Evolutionary conservation across 2,329 filamentous ascomycete genomes (phyloP), one percentile per base, ranked within the genome.

Genomic region (Cercospora zeina): DNA sequence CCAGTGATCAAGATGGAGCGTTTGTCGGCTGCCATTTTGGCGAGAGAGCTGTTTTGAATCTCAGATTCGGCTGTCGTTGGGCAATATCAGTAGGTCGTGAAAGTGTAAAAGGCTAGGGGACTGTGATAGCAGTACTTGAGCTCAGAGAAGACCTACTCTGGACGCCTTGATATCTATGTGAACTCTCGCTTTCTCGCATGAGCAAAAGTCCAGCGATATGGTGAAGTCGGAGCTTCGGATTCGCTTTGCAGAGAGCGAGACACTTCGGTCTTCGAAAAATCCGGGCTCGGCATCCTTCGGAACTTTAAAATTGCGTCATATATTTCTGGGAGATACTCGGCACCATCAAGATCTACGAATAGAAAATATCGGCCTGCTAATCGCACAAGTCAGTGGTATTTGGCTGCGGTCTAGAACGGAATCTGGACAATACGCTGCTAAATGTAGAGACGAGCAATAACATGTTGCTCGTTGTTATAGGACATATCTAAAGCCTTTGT

Each of bases 401-500:
- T 1, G 19, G 19, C 39, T 13, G 19, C 19, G 7, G 21, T 24
- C 42, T 47, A 19, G 19, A 42, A 42, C 37, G n/a, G n/a, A 42
- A 19, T 3, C 16, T 19, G 7, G 37, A 19, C 4, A 42, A 19
- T 8, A 10, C 7, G 16, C 1, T 19, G 16, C 16, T 21, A 1
- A 42, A 42, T 16, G 19, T 10, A 9, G 7, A 42, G 37, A n/a
- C n/a, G 9, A 9, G 14, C 8, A 53, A 19, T 4, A 39, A 10
- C 31, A 19, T 36, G 11, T n/a, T 16, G 34, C 36, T 34, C 36
- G 33, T 27, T 4, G 31, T 36, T 47, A 63, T 10, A 58, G 24
- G 42, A 79, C 79, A 67, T 84, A 84, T 69, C 82, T 76, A 65
- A 85, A 84, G 0, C 77, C 81, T 67, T 77, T 80, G 61, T 85